A percentile compares a stretch with the other conserved stretches of the same genome.
These are phyloP conservation scores for Skeletonema grethae DNA, from an alignment of 108 stramenopile genomes.

Conservation along the genomic window DNA sequence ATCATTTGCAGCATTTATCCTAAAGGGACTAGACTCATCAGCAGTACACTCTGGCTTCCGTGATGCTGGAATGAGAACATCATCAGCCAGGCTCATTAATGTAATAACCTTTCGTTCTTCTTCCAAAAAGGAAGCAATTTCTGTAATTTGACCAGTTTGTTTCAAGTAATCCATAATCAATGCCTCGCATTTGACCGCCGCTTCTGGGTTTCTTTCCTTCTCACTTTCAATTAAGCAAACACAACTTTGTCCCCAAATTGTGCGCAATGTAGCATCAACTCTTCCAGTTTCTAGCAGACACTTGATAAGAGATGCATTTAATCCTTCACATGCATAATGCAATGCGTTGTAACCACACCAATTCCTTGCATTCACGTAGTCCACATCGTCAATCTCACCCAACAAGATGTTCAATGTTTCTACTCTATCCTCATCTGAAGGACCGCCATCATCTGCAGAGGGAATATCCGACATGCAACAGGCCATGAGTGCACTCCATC, in stretches of 20 bases:
- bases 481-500: conserved; percentile 54
- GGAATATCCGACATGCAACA: conserved; percentile 43
- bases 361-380: conserved; percentile 29
- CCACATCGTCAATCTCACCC: neutral
- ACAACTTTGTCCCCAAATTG: conserved; percentile 45
- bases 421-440: conserved; percentile 31
- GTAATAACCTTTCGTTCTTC: conserved; percentile 35
- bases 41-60: conserved; percentile 14
- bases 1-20: conserved; percentile 2
- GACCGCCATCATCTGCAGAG: conserved; percentile 35
- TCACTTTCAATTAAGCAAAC: conserved; percentile 26
- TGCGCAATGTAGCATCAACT: conserved; percentile 33
- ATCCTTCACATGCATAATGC: conserved; percentile 47
- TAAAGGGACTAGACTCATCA: conserved; percentile 5
- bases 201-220: conserved; percentile 15
- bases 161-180: conserved; percentile 27
- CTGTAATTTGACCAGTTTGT: conserved; percentile 4
- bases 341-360: conserved; percentile 49
- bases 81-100: conserved; percentile 36
- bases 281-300: conserved; percentile 35
- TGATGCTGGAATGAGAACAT: conserved; percentile 40
- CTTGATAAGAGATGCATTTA: conserved; percentile 32
- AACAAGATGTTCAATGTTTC: conserved; percentile 30
- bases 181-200: conserved; percentile 33
- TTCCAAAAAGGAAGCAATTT: conserved; percentile 32